These are phyloP conservation scores for Phenoliferia sp. DNA, from an alignment of 1,284 basidiomycete genomes.

Conservation along the genomic window DNA sequence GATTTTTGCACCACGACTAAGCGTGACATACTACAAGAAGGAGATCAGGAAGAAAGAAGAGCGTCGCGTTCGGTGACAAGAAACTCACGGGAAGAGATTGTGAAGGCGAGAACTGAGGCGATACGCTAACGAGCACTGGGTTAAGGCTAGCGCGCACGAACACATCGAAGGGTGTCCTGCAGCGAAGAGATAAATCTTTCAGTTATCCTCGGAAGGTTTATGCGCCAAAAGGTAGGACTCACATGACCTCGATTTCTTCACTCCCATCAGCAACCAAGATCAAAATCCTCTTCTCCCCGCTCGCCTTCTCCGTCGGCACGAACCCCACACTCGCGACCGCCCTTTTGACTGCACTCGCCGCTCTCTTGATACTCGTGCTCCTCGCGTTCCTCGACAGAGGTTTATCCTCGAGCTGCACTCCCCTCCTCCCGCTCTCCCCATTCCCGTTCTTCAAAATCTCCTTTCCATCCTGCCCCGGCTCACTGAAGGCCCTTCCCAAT, in stretches of 20 bases:
- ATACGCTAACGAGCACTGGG: constrained; percentile 25
- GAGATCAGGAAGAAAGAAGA: constrained; percentile 25
- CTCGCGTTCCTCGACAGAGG: constrained; percentile 18
- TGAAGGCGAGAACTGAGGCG: constrained; percentile 26
- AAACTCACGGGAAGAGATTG: constrained; percentile 39
- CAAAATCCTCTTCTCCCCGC: constrained; percentile 48
- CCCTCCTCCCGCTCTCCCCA: neutral
- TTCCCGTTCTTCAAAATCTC: too few relatives aligned
- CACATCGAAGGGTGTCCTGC: constrained; percentile 71
- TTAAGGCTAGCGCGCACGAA: constrained; percentile 66
- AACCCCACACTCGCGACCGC: constrained; percentile 20
- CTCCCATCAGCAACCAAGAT: constrained; percentile 82
- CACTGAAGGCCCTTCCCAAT: too few relatives aligned
- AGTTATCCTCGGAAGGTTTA: neutral
- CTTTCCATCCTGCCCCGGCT: too few relatives aligned
- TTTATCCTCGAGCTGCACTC: constrained; percentile 28
- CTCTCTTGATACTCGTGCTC: constrained; percentile 21
- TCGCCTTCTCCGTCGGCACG: constrained; percentile 18
- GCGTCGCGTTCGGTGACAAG: constrained; percentile 62
- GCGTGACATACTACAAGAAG: constrained; percentile 46
- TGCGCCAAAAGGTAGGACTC: constrained; percentile 47
- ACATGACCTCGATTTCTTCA: constrained; percentile 71
- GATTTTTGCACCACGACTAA: constrained; percentile 69
- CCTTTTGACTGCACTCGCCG: constrained; percentile 15
- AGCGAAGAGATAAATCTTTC: too few relatives aligned